phyloP scores from a whole-genome alignment of 2,329 filamentous ascomycete genomes.

The Fusarium proliferatum region DNA sequence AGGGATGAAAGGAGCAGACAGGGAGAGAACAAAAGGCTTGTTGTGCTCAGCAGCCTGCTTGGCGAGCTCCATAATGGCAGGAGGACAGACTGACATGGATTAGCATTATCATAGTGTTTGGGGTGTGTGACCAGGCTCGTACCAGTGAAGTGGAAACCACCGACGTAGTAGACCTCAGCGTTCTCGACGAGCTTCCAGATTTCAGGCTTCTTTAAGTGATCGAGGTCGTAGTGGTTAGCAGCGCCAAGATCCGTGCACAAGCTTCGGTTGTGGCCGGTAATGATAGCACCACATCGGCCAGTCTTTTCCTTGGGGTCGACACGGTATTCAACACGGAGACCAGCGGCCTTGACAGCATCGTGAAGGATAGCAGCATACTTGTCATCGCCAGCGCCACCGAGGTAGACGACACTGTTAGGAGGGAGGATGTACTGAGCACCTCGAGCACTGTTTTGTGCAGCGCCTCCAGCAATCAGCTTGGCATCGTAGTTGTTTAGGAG shows the following conservation, averaged over 20 bases:
- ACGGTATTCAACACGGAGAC: constrained; percentile 94
- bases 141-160: constrained; percentile 94
- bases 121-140: constrained; percentile 3
- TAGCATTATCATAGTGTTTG: constrained; percentile 9
- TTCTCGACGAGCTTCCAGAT: constrained; percentile 93
- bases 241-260: constrained; percentile 96
- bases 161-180: constrained; percentile 90
- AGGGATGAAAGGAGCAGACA: constrained; percentile 94
- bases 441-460: constrained; percentile 96
- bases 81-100: constrained; percentile 75
- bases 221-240: constrained; percentile 95
- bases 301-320: constrained; percentile 87
- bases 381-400: constrained; percentile 94
- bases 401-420: constrained; percentile 88
- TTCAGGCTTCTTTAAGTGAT: constrained; percentile 89
- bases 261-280: constrained; percentile 95
- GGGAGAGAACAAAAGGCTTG: constrained; percentile 91
- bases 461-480: constrained; percentile 94
- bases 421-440: constrained; percentile 97
- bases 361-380: constrained; percentile 92
- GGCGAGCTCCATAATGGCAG: constrained; percentile 88
- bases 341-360: constrained; percentile 86
- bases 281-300: constrained; percentile 94
- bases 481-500: constrained; percentile 91
- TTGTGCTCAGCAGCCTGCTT: constrained; percentile 89